Percentiles rank a stretch among this genome's conserved stretches.
phyloP scores from a whole-genome alignment of 768 basidiomycete genomes.

The Leccinum variicolor region DNA sequence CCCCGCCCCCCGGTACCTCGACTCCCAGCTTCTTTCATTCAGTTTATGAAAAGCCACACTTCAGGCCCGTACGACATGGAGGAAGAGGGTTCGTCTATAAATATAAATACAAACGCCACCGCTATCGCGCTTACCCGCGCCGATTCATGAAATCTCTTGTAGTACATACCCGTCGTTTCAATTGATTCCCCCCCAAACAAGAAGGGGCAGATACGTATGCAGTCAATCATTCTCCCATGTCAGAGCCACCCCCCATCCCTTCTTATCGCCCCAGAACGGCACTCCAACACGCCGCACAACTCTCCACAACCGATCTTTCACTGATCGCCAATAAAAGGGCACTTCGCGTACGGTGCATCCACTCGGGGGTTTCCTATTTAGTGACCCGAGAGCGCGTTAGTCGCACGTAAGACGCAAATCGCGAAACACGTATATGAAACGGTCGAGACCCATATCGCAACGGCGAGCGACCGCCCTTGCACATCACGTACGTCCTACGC shows the following conservation, averaged over 20 bases:
- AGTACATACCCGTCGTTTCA: neutral
- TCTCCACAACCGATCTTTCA: conserved; percentile 52
- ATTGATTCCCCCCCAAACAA: neutral
- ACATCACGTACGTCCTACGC: conserved; percentile 5
- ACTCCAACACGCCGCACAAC: conserved; percentile 46
- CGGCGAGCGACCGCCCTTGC: neutral
- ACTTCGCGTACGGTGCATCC: conserved; percentile 39
- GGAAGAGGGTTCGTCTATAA: neutral
- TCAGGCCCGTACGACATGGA: neutral
- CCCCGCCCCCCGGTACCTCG: neutral
- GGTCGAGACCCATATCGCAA: neutral
- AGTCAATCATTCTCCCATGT: neutral
- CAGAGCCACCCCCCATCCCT: neutral
- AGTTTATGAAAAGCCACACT: neutral
- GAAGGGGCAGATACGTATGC: neutral
- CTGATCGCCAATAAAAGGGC: conserved; percentile 46
- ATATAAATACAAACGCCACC: neutral
- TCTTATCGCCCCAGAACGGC: conserved; percentile 13
- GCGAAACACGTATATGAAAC: conserved; percentile 3
- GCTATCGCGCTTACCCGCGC: conserved; percentile 4
- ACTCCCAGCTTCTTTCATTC: neutral
- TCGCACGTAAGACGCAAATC: conserved; percentile 2
- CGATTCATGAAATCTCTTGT: conserved; percentile 4
- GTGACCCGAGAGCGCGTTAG: conserved; percentile 6
- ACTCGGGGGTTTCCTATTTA: conserved; percentile 36